Base-by-base conservation (phyloP, 768 basidiomycete genomes). In the Saitozyma sp. region DNA sequence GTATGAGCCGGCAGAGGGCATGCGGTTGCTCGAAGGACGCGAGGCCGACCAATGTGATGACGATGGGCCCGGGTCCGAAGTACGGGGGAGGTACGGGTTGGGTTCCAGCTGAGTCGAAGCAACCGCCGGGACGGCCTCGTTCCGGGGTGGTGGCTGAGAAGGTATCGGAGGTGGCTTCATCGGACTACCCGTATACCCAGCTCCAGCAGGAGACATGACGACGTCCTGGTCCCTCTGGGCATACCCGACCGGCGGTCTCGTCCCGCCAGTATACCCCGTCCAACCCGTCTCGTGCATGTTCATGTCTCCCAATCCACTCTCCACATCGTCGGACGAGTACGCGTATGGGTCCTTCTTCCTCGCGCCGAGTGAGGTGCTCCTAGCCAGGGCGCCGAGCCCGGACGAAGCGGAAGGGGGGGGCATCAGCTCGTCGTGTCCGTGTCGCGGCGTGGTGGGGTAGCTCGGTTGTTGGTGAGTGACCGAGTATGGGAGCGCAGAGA, bases 311-410 rank as follows among this genome's bases (percentile, higher is more conserved):
- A 78, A 50, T 0, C 77, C 77, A 49, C 67, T 67, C 57, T 78
- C 77, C 10, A 78, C 75, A 45, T 78, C 77, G 50, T 77, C 77
- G 17, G 72, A 68, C n/a, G 66, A 58, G 62, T 76, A 73, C 3
- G 70, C 64, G 45, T 71, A 76, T n/a, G 75, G 72, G 49, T 76
- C 74, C 56, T 76, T 76, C 61, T 69, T 74, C 50, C 74, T 69
- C 14, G 69, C 62, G 6, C 76, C 77, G 19, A 78, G 59, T 29
- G 71, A 74, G 13, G 77, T 74, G 49, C 75, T 77, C 38, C 77
- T 53, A 1, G 71, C 77, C 8, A 78, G 54, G 8, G 71, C 67
- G 16, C 69, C 68, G 16, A 71, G 59, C 41, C 65, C 56, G 3
- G 69, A 65, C 8, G 65, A 39, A 2, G 67, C 29, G 8, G 68